phyloP scores from a whole-genome alignment of 2,329 filamentous ascomycete species.

The Sporothrix euskadiensis region DNA sequence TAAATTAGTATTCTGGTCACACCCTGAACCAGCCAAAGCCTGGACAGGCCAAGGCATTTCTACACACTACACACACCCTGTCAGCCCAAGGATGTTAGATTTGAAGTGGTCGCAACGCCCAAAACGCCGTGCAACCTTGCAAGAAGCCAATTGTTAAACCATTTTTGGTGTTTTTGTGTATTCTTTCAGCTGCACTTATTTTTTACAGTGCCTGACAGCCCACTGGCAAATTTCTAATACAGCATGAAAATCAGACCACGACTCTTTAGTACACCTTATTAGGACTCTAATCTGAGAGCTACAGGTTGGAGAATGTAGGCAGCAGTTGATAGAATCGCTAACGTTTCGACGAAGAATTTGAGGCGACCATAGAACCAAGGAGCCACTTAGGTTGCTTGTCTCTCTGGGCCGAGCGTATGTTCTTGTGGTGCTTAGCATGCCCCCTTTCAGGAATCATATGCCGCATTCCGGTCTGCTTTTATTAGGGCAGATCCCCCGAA shows the following conservation, averaged over 20 bases:
- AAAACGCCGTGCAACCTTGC: background rate
- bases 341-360: background rate
- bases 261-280: too few relatives aligned
- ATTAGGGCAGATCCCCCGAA: too few relatives aligned
- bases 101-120: background rate
- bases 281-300: too few relatives aligned
- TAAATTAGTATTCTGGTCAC: too few relatives aligned
- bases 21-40: too few relatives aligned
- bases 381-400: background rate
- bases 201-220: background rate
- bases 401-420: slow-evolving; percentile 5
- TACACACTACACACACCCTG: background rate
- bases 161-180: too few relatives aligned
- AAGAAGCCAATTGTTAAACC: background rate
- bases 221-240: too few relatives aligned
- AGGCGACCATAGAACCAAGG: too few relatives aligned
- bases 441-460: background rate
- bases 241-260: too few relatives aligned
- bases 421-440: background rate
- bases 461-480: background rate
- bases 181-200: background rate
- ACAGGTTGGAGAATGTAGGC: too few relatives aligned
- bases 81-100: background rate
- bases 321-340: too few relatives aligned
- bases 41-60: too few relatives aligned